Evolutionary conservation across 176 grass and related monocot species (phyloP), one percentile per base, ranked within the genome.

Genomic region (Aegilops tauschii): DNA sequence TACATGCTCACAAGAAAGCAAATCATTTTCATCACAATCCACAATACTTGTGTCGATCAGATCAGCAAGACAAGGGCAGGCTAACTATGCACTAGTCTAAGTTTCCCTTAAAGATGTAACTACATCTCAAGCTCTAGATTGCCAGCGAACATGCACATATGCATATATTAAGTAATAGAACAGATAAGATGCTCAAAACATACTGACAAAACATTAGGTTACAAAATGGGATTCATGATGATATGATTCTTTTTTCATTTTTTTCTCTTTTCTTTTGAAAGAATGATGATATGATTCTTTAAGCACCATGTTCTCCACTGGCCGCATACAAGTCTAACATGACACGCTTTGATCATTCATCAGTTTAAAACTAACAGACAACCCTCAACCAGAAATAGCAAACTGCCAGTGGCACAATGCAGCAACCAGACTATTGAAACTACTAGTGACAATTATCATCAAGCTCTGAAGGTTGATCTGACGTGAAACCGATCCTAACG

Each of bases 1-100:
- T 44, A 4, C 54, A 31, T 74, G 40, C 12, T 86, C 5, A 11
- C 74, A 64, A 59, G 86, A 68, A 61, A 67, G 70, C n/a, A 82
- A 67, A 36, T 0, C 11, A 54, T 68, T 14, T 69, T 18, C 44
- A 89, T 12, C 28, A 86, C 49, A 81, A 20, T 34, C 59, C 11
- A 30, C 70, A 76, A 83, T 67, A 63, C 25, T 50, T 13, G 0
- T 16, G 4, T 31, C 27, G 61, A 79, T 71, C 64, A 84, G 68
- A 71, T 71, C 23, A 50, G 27, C 42, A 14, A 75, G 72, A 30
- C 42, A 75, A 50, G 13, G 42, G 1, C 72, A 18, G 6, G 72
- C 72, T 49, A 75, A 50, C 2, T 50, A 75, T 30, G 25, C 42
- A 50, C 42, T 75, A 8, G 72, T 29, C 6, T 75, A 50, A 75